A percentile compares a stretch with the other conserved stretches of the same genome.
phyloP scores from a whole-genome alignment of 768 basidiomycete genomes.

The Lactarius psammicola region DNA sequence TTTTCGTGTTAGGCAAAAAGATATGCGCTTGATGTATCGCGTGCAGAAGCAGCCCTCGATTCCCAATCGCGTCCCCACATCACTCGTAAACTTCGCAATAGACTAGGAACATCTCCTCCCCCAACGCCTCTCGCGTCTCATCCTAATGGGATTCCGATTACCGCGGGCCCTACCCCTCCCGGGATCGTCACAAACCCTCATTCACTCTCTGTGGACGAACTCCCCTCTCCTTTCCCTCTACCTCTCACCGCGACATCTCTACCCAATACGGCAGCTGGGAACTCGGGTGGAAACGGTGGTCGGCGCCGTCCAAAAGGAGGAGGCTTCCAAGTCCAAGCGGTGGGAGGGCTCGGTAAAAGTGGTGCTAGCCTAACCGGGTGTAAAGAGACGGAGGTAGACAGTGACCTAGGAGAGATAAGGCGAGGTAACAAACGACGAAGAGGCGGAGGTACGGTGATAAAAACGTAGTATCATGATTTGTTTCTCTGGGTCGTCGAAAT shows the following conservation, averaged over 20 bases:
- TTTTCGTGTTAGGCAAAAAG: not conserved
- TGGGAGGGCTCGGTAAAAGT: slow-evolving; percentile 76
- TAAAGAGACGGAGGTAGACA: slow-evolving; percentile 72
- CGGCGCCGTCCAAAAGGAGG: slow-evolving; percentile 39
- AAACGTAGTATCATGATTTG: slow-evolving; percentile 16
- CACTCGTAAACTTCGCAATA: slow-evolving; percentile 82
- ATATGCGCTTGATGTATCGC: slow-evolving; percentile 3
- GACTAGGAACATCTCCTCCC: slow-evolving; percentile 71
- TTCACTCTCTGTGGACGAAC: slow-evolving; percentile 81
- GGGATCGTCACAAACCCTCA: slow-evolving; percentile 78
- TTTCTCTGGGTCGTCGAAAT: not conserved
- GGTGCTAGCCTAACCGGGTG: slow-evolving; percentile 50
- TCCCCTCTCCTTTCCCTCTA: slow-evolving; percentile 82
- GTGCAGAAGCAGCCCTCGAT: slow-evolving; percentile 67
- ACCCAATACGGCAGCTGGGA: slow-evolving; percentile 33
- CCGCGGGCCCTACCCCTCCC: slow-evolving; percentile 38
- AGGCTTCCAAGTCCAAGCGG: slow-evolving; percentile 54
- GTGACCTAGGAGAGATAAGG: slow-evolving; percentile 75
- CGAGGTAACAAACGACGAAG: slow-evolving; percentile 67
- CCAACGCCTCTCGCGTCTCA: slow-evolving; percentile 60
- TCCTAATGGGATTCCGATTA: slow-evolving; percentile 40
- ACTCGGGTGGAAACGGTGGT: slow-evolving; percentile 34
- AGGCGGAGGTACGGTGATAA: slow-evolving; percentile 35
- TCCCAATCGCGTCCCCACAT: slow-evolving; percentile 75
- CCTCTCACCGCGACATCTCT: slow-evolving; percentile 59